Conservation (phyloP, 768 basidiomycete genomes). For the Mrakia blollopis region DNA sequence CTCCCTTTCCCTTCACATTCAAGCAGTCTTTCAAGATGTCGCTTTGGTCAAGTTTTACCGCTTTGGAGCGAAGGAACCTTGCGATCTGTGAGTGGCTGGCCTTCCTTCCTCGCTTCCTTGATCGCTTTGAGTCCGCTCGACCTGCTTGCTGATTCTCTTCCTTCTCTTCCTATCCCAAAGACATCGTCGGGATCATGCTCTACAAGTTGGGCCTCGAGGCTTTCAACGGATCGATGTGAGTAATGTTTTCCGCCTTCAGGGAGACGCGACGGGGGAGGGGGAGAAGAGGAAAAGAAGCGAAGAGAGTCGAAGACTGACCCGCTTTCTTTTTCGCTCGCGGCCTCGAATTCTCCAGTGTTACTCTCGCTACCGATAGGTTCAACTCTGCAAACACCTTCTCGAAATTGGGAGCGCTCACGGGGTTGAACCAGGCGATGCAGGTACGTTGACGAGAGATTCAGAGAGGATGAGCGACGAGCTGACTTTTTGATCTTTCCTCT, state of each 20-base stretch:
- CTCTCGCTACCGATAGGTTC: constrained; percentile 37
- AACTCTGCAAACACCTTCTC: constrained; percentile 34
- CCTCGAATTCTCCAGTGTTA: constrained; percentile 2
- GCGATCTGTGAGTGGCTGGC: background rate
- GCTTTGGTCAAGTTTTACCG: background rate
- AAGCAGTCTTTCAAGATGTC: background rate
- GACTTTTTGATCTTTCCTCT: background rate
- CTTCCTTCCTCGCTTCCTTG: background rate
- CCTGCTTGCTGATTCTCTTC: background rate
- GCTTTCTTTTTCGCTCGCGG: too few relatives aligned
- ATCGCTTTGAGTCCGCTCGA: background rate
- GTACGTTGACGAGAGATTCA: background rate
- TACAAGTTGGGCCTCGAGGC: constrained; percentile 35
- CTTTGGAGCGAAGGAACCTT: background rate
- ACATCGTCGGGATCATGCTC: constrained; percentile 32
- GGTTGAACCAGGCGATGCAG: constrained; percentile 33
- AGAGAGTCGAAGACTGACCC: too few relatives aligned
- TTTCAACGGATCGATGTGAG: constrained; percentile 30
- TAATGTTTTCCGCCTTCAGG: too few relatives aligned
- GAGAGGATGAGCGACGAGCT: background rate
- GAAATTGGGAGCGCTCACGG: constrained; percentile 38
- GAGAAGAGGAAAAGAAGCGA: too few relatives aligned
- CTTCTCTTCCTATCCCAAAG: constrained; percentile 6
- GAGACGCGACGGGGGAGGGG: too few relatives aligned
- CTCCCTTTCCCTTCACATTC: too few relatives aligned